A percentile compares a stretch with the other conserved stretches of the same genome.
phyloP scores from a whole-genome alignment of 805 yeast genomes.

The Wickerhamiella domercqiae region DNA sequence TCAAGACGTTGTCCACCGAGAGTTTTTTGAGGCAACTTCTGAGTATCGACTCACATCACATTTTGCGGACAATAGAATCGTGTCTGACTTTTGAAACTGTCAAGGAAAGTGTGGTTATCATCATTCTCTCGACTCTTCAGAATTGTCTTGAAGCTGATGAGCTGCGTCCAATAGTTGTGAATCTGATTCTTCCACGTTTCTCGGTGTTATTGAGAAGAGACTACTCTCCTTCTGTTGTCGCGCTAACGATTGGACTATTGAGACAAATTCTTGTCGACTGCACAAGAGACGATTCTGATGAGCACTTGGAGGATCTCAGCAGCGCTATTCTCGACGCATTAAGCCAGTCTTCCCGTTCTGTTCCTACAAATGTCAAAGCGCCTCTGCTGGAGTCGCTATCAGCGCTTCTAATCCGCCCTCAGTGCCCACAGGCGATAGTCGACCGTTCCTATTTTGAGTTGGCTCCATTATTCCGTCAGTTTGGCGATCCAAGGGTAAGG shows the following conservation, averaged over 20 bases:
- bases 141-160: constrained; percentile 4
- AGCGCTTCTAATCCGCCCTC: constrained; percentile 32
- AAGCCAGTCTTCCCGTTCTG: constrained; percentile 38
- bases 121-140: constrained; percentile 35
- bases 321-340: constrained; percentile 44
- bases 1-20: constrained; percentile 42
- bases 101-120: constrained; percentile 52
- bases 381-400: constrained; percentile 44
- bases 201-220: constrained; percentile 10
- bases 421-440: constrained; percentile 11
- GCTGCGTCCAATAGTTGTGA: background rate
- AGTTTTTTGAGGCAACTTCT: constrained; percentile 36
- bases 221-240: constrained; percentile 8
- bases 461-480: constrained; percentile 43
- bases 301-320: constrained; percentile 39
- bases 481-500: constrained; percentile 48
- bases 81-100: constrained; percentile 40
- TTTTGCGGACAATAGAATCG: constrained; percentile 40
- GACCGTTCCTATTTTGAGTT: constrained; percentile 29
- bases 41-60: constrained; percentile 38
- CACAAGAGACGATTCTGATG: constrained; percentile 39
- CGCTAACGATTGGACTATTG: constrained; percentile 14
- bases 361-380: constrained; percentile 38
- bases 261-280: constrained; percentile 35
- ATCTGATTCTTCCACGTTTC: constrained; percentile 16